Conservation (phyloP, 176 grass and related monocot species). For the Pharus latifolius region DNA sequence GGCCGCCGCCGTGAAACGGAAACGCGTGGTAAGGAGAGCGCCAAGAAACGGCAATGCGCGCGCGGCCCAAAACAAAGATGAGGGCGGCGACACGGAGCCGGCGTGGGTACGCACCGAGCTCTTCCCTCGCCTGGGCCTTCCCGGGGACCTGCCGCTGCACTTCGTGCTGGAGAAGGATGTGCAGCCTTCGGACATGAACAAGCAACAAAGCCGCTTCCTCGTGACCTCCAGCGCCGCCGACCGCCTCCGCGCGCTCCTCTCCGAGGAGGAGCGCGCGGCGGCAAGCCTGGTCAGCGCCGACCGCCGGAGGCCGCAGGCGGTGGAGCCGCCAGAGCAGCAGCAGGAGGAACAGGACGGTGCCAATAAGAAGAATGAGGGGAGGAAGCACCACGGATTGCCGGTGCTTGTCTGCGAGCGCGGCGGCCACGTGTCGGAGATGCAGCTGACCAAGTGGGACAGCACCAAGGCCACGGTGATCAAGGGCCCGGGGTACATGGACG, state of each 20-base stretch:
- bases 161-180: conserved; percentile 3
- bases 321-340: too few relatives aligned
- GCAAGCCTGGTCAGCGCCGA: neutral
- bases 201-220: neutral
- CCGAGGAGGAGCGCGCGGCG: neutral
- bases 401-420: neutral
- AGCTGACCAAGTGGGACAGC: neutral
- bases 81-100: neutral
- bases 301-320: neutral
- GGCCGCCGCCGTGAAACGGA: neutral
- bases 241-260: neutral
- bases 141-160: neutral
- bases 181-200: neutral
- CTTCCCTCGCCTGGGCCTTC: neutral
- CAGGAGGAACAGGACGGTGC: too few relatives aligned
- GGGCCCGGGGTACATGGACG: neutral
- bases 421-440: neutral
- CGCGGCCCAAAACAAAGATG: too few relatives aligned
- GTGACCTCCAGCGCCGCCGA: neutral
- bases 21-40: neutral
- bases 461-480: conserved; percentile 4
- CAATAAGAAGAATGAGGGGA: neutral
- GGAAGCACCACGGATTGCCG: neutral
- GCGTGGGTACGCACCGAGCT: conserved; percentile 3
- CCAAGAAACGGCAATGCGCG: neutral